Percentiles rank a stretch among this genome's conserved stretches.
Conservation (phyloP, 768 basidiomycete species). For the Kwoniella sp. region DNA sequence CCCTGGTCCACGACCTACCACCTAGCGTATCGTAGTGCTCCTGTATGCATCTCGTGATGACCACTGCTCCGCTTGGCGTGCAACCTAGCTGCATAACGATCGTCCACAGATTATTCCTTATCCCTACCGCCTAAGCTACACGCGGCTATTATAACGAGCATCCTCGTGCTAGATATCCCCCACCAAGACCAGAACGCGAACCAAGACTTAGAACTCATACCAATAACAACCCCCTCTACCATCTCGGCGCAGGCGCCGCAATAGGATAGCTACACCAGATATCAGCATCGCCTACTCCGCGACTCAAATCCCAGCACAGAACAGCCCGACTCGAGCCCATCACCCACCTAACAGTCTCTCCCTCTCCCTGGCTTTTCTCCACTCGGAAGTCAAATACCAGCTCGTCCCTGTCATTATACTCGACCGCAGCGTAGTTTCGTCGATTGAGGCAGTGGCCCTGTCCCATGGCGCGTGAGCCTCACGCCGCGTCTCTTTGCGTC, state of each 20-base stretch:
- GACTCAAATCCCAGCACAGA: background rate
- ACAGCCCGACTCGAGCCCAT: background rate
- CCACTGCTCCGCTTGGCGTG: too few relatives aligned
- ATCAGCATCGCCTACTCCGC: background rate
- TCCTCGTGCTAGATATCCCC: too few relatives aligned
- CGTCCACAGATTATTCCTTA: too few relatives aligned
- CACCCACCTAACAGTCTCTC: slow-evolving; percentile 69
- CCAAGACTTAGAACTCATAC: too few relatives aligned
- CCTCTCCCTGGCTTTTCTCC: slow-evolving; percentile 75
- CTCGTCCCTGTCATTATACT: slow-evolving; percentile 59
- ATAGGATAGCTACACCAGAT: slow-evolving; percentile 23
- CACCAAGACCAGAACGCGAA: too few relatives aligned
- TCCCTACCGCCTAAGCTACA: too few relatives aligned
- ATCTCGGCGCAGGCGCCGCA: slow-evolving; percentile 22
- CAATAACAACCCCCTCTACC: too few relatives aligned
- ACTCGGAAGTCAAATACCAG: slow-evolving; percentile 78
- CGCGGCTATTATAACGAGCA: too few relatives aligned
- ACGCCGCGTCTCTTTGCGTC: background rate
- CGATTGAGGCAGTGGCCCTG: slow-evolving; percentile 35
- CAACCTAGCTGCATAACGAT: too few relatives aligned
- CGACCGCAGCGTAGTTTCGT: slow-evolving; percentile 78
- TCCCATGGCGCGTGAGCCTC: background rate
- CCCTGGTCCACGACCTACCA: too few relatives aligned
- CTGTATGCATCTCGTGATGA: too few relatives aligned
- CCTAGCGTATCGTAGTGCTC: too few relatives aligned